Evolutionary conservation across 1,139 yeast species (phyloP).

Genomic region (Candida sanyaensis): DNA sequence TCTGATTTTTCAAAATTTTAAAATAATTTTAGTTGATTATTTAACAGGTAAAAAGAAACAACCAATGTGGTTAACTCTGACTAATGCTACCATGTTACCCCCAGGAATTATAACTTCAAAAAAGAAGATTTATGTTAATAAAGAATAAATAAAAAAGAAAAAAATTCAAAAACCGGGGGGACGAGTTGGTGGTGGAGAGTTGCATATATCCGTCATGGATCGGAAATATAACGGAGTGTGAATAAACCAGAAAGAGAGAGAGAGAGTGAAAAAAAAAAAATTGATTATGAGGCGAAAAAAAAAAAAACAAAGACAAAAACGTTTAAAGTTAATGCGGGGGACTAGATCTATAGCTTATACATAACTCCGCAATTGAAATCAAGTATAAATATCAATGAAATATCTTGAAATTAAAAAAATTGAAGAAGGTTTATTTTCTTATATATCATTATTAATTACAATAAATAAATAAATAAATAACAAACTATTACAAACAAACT

Average conservation of each 20-base stretch:
- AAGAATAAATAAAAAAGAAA: not conserved
- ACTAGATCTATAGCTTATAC: no score
- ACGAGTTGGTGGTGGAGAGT: not conserved
- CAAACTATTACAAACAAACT: not conserved
- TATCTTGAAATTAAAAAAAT: no score
- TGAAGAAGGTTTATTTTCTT: no score
- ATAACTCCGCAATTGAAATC: no score
- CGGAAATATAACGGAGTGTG: not conserved
- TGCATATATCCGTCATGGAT: constrained; percentile 1
- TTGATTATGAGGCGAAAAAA: not conserved
- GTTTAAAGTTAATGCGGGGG: not conserved
- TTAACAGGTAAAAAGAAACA: constrained; percentile 29
- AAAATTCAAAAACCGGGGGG: not conserved
- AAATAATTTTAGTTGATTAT: constrained; percentile 26
- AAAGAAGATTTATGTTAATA: constrained; percentile 4
- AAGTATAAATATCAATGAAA: not conserved
- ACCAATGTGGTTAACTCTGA: constrained; percentile 31
- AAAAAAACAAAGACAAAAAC: not conserved
- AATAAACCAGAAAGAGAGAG: no score
- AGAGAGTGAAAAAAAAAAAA: no score
- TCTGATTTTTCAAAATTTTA: constrained; percentile 22
- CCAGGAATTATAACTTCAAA: constrained; percentile 8
- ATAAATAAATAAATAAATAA: not conserved
- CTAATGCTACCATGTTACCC: constrained; percentile 33
- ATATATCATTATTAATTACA: not conserved